Evolutionary conservation across 2,329 filamentous ascomycete species (phyloP).

Genomic region (Xylariaceae sp.): DNA sequence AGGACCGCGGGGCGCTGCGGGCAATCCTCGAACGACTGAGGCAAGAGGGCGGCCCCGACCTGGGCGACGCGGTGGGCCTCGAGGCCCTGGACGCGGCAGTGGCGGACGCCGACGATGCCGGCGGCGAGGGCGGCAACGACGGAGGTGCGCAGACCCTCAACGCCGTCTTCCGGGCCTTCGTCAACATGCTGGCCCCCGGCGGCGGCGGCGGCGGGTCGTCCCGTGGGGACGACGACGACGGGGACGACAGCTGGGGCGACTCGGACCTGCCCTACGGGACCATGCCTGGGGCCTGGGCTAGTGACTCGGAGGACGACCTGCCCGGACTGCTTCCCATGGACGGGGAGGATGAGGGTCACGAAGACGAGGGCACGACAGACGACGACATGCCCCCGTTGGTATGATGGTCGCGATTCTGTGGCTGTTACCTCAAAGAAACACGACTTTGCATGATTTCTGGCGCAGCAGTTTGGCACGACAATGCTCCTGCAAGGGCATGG

Average conservation of each 20-base stretch:
- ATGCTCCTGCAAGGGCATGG: too few relatives aligned
- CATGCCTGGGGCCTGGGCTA: conserved; percentile 20
- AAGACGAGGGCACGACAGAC: conserved; percentile 1
- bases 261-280: conserved; percentile 4
- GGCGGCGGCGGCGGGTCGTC: too few relatives aligned
- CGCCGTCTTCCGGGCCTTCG: conserved; percentile 9
- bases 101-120: conserved; percentile 5
- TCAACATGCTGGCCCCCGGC: conserved; percentile 11
- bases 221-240: neutral
- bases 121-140: conserved; percentile 6
- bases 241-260: conserved; percentile 6
- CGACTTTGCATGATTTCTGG: too few relatives aligned
- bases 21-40: conserved; percentile 14
- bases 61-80: conserved; percentile 14
- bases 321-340: conserved; percentile 8
- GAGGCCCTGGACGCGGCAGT: conserved; percentile 10
- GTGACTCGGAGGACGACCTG: conserved; percentile 14
- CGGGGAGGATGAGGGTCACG: conserved; percentile 1
- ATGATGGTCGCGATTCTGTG: too few relatives aligned
- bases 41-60: conserved; percentile 12
- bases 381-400: too few relatives aligned
- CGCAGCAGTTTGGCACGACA: too few relatives aligned
- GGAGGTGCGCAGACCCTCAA: conserved; percentile 4
- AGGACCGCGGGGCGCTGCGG: conserved; percentile 8
- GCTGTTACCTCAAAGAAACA: too few relatives aligned